phyloP scores from a whole-genome alignment of 176 grass and related monocot genomes.

The Otatea glauca region DNA sequence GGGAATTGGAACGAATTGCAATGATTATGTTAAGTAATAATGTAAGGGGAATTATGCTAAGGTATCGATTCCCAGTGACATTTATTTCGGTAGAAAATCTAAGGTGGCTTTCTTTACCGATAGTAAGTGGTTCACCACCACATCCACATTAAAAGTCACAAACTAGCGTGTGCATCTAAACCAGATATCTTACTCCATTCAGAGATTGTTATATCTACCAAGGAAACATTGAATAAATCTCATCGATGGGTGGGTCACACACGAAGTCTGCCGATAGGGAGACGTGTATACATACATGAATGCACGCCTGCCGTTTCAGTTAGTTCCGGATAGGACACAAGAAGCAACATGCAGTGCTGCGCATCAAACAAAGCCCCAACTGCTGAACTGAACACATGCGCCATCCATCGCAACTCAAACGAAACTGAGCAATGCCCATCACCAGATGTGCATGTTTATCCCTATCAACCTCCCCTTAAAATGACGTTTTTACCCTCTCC shows the following conservation, averaged over 20 bases:
- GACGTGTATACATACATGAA: too few species aligned
- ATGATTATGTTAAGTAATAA: slow-evolving; percentile 35
- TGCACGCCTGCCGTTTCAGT: too few species aligned
- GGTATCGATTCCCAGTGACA: slow-evolving; percentile 34
- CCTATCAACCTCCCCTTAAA: background rate
- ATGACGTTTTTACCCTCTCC: background rate
- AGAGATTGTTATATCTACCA: background rate
- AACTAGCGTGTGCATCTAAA: too few species aligned
- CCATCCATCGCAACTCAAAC: background rate
- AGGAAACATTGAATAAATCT: background rate
- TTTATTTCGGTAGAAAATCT: background rate
- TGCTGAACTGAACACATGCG: background rate
- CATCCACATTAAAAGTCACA: background rate
- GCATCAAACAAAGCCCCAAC: background rate
- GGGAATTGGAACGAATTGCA: slow-evolving; percentile 46
- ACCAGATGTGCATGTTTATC: background rate
- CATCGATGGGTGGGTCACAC: background rate
- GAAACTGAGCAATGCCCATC: background rate
- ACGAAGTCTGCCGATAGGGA: too few species aligned
- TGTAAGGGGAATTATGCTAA: slow-evolving; percentile 33
- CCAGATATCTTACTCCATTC: background rate
- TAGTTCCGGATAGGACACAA: background rate
- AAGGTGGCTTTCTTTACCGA: background rate
- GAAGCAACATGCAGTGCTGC: background rate
- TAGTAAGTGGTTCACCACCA: background rate